These are phyloP conservation scores for Microcyclospora tardicrescens DNA, from an alignment of 2,329 filamentous ascomycete genomes.

Conservation along the genomic window DNA sequence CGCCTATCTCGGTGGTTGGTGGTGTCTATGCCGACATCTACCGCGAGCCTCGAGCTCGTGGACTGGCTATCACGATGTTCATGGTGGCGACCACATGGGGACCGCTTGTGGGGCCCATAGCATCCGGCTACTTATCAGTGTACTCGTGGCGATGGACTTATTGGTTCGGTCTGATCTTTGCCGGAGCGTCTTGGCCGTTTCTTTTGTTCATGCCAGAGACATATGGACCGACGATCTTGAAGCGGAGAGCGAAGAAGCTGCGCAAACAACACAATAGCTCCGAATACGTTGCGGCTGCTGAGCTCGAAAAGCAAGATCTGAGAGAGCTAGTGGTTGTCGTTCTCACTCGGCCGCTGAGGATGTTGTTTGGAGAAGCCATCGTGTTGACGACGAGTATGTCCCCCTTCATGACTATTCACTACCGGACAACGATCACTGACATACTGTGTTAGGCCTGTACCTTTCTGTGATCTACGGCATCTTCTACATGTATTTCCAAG, in stretches of 20 bases:
- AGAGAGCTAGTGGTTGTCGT: conserved; percentile 59
- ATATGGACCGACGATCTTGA: conserved; percentile 33
- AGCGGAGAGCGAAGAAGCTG: conserved; percentile 46
- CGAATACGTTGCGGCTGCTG: conserved; percentile 64
- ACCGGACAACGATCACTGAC: too few relatives aligned
- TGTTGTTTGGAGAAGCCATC: conserved; percentile 73
- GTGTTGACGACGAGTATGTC: conserved; percentile 45
- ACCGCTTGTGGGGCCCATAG: conserved; percentile 52
- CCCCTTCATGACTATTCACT: conserved; percentile 59
- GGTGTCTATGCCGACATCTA: conserved; percentile 55
- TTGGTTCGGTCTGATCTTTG: conserved; percentile 57
- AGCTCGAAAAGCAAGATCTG: conserved; percentile 60
- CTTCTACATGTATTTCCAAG: conserved; percentile 66
- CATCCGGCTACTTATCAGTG: conserved; percentile 48
- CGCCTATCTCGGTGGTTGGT: conserved; percentile 46
- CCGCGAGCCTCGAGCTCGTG: conserved; percentile 41
- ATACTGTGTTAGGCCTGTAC: conserved; percentile 41
- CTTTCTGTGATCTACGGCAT: conserved; percentile 47
- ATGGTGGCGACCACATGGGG: conserved; percentile 55
- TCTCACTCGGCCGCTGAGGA: conserved; percentile 69
- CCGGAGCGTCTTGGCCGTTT: conserved; percentile 46
- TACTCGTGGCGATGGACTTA: conserved; percentile 59
- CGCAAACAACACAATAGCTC: conserved; percentile 53
- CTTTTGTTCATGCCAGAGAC: conserved; percentile 48
- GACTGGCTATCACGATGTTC: conserved; percentile 49